phyloP scores from a whole-genome alignment of 495 filamentous ascomycete species.

The Trichoderma orchidacearum region DNA sequence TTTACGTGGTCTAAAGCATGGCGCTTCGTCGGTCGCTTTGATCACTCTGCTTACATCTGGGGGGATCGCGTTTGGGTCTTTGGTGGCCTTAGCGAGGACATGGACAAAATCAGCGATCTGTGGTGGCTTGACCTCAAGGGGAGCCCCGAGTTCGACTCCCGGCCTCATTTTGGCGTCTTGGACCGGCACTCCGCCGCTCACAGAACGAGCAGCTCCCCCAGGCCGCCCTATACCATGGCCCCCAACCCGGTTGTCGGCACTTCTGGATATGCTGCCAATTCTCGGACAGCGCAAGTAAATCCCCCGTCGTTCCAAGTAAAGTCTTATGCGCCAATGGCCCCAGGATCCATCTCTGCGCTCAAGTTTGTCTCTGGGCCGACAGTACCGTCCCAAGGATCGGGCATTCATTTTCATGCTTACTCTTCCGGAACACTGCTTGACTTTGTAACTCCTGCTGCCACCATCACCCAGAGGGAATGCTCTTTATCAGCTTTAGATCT shows the following conservation, averaged over 20 bases:
- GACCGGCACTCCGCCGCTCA: conserved; percentile 22
- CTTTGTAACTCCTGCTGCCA: conserved; percentile 82
- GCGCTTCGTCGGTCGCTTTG: conserved; percentile 86
- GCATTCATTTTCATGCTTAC: conserved; percentile 89
- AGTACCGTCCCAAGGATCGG: conserved; percentile 74
- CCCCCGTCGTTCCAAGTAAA: conserved; percentile 53
- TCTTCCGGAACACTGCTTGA: conserved; percentile 86
- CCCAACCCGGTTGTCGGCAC: conserved; percentile 35
- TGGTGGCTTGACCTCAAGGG: conserved; percentile 95
- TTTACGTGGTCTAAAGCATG: conserved; percentile 96
- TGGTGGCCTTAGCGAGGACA: conserved; percentile 82
- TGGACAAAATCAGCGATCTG: conserved; percentile 89
- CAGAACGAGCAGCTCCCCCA: conserved; percentile 21
- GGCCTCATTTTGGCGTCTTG: conserved; percentile 54
- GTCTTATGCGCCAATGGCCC: conserved; percentile 52
- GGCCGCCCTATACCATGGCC: conserved; percentile 23
- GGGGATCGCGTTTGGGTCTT: conserved; percentile 91
- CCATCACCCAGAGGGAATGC: conserved; percentile 70
- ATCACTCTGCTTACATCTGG: conserved; percentile 87
- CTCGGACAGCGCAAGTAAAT: conserved; percentile 71
- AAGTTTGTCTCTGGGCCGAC: conserved; percentile 81
- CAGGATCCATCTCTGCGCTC: conserved; percentile 78
- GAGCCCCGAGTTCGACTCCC: conserved; percentile 67
- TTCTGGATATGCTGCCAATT: conserved; percentile 78
- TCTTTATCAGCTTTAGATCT: conserved; percentile 81